These are phyloP conservation scores for Arbutus unedo DNA, from an alignment of 148 eudicot genomes.

Conservation along the genomic window DNA sequence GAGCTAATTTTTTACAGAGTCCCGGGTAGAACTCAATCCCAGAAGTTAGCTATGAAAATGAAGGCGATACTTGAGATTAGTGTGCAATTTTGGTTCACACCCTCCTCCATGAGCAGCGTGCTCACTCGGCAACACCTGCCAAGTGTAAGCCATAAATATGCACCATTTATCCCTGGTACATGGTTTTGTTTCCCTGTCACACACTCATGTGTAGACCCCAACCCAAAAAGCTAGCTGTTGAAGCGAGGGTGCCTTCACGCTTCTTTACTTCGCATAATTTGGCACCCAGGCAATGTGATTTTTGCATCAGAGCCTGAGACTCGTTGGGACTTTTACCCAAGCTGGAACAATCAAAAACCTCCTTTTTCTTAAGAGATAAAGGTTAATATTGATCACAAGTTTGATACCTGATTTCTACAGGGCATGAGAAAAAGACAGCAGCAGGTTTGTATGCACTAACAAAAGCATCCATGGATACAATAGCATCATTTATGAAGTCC, in stretches of 20 bases:
- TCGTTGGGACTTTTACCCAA: not conserved
- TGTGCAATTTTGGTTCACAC: not conserved
- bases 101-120: not conserved
- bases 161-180: not conserved
- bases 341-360: not conserved
- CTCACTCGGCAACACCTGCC: not conserved
- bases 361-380: not conserved
- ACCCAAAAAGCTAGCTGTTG: not conserved
- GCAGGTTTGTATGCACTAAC: slow-evolving; percentile 65
- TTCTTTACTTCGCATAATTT: not conserved
- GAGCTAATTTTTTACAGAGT: not conserved
- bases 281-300: not conserved
- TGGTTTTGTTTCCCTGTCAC: not conserved
- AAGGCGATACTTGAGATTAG: not conserved
- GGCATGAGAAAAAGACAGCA: slow-evolving; percentile 65
- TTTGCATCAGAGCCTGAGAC: no score
- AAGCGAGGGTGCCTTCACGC: not conserved
- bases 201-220: not conserved
- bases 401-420: slow-evolving; percentile 62
- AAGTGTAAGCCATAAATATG: not conserved
- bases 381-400: not conserved
- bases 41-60: not conserved
- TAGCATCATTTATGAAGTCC: slow-evolving; percentile 92
- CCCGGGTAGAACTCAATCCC: not conserved
- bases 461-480: slow-evolving; percentile 77